A percentile compares a stretch with the other conserved stretches of the same genome.
These are phyloP conservation scores for Cryptosporidium ryanae DNA, from an alignment of 169 alveolate species.

Conservation along the genomic window DNA sequence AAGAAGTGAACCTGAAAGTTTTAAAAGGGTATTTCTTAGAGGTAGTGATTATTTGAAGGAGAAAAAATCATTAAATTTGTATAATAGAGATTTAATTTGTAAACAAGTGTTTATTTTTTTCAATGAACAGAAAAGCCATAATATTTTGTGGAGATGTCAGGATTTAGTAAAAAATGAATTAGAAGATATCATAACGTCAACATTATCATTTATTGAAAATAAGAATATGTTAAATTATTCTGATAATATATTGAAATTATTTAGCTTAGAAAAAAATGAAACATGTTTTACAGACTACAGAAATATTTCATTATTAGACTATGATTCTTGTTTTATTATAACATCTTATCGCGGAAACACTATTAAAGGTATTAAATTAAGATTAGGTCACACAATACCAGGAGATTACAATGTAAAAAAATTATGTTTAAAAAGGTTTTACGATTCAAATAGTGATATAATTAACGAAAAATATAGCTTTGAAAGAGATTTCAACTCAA, in stretches of 20 bases:
- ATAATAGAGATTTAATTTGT: slow-evolving; percentile 53
- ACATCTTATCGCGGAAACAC: slow-evolving; percentile 9
- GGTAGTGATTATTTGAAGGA: slow-evolving; percentile 21
- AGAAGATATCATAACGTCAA: slow-evolving; percentile 7
- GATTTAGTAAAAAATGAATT: slow-evolving; percentile 33
- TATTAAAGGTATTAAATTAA: not conserved
- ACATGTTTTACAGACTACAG: not conserved
- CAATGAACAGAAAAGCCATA: slow-evolving; percentile 2
- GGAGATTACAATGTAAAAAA: slow-evolving; percentile 1
- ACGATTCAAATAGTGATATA: not conserved
- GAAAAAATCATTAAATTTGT: slow-evolving; percentile 32
- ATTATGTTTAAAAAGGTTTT: not conserved
- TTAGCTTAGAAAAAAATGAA: not conserved
- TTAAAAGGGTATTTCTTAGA: not conserved
- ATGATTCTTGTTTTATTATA: slow-evolving; percentile 42
- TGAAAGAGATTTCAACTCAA: slow-evolving; percentile 14
- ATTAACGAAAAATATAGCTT: not conserved
- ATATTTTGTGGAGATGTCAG: slow-evolving; percentile 73
- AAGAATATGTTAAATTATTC: not conserved
- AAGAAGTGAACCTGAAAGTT: not conserved
- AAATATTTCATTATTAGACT: slow-evolving; percentile 23
- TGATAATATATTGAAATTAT: slow-evolving; percentile 10
- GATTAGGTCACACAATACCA: not conserved
- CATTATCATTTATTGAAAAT: slow-evolving; percentile 28
- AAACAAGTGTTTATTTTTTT: slow-evolving; percentile 22